These are phyloP conservation scores for Magnaporthales sp. DNA, from an alignment of 2,329 filamentous ascomycete genomes.

Conservation along the genomic window DNA sequence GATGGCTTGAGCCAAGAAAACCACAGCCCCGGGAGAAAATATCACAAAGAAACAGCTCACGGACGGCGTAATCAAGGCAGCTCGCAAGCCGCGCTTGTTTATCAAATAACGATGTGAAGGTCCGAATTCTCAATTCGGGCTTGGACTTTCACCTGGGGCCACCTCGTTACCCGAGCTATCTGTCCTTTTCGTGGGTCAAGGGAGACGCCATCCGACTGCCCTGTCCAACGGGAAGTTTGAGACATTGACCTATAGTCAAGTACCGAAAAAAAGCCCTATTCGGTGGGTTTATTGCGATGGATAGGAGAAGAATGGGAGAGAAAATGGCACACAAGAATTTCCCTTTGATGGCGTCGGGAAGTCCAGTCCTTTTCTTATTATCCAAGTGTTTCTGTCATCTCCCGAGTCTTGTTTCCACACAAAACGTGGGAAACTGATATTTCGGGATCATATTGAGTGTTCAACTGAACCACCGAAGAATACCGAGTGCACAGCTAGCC, in stretches of 20 bases:
- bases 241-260: background rate
- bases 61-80: background rate
- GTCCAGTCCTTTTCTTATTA: background rate
- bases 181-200: background rate
- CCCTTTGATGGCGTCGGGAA: background rate
- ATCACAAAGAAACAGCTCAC: background rate
- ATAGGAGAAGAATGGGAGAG: background rate
- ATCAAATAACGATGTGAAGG: background rate
- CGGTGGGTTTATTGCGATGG: background rate
- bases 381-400: background rate
- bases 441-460: background rate
- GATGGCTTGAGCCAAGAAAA: background rate
- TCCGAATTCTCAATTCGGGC: background rate
- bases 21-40: background rate
- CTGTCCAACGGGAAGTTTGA: background rate
- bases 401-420: background rate
- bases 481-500: background rate
- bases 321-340: background rate
- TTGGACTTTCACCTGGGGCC: background rate
- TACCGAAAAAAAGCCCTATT: background rate
- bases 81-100: background rate
- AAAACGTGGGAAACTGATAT: background rate
- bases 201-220: background rate
- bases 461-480: background rate
- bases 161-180: background rate